Conservation (phyloP, 1,284 basidiomycete species). For the Leucoagaricus sp. region DNA sequence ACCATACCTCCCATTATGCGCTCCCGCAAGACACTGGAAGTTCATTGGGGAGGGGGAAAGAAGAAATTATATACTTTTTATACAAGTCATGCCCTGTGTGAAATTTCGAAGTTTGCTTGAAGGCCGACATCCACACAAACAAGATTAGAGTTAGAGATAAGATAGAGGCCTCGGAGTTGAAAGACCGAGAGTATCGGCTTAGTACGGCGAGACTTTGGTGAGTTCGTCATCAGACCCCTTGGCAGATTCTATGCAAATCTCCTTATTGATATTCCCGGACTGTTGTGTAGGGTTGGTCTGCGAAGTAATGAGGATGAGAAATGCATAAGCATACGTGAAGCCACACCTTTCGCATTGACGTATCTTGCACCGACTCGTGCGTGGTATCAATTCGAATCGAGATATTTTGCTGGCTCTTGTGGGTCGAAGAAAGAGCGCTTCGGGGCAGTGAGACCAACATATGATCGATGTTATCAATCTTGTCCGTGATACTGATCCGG, state of each 20-base stretch:
- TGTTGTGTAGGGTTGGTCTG: background rate
- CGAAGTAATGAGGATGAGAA: background rate
- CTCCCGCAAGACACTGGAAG: background rate
- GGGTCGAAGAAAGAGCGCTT: constrained; percentile 20
- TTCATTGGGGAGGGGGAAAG: background rate
- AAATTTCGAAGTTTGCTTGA: background rate
- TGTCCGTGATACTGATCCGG: constrained; percentile 37
- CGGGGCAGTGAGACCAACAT: constrained; percentile 44
- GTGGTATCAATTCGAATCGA: constrained; percentile 54
- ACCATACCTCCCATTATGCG: background rate
- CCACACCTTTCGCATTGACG: background rate
- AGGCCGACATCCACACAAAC: background rate
- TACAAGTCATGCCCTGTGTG: background rate
- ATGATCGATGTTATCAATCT: constrained; percentile 36
- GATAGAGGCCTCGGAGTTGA: too few species aligned
- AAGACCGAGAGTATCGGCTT: background rate
- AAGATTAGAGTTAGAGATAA: background rate
- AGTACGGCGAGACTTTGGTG: background rate
- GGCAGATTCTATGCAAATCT: background rate
- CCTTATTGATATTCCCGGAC: background rate
- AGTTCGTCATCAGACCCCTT: constrained; percentile 6
- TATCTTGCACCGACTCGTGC: constrained; percentile 30
- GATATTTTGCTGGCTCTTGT: constrained; percentile 35
- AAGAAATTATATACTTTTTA: background rate
- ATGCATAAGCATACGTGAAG: background rate